These are phyloP conservation scores for Paradendryphiella salina DNA, from an alignment of 2,329 filamentous ascomycete species.

Conservation along the genomic window DNA sequence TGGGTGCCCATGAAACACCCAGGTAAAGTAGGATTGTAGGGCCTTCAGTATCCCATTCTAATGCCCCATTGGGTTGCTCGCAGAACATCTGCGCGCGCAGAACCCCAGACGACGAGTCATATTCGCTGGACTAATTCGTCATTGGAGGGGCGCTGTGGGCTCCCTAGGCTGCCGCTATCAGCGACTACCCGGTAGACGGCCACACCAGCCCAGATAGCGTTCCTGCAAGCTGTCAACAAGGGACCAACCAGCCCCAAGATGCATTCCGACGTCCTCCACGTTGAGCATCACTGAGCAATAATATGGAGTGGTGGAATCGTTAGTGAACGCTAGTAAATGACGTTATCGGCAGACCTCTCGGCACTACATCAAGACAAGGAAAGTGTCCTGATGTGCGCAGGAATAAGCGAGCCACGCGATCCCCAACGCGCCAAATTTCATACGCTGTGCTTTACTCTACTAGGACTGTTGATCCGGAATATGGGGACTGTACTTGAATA, in stretches of 20 bases:
- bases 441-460: constrained; percentile 22
- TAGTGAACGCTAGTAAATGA: constrained; percentile 20
- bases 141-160: background rate
- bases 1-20: background rate
- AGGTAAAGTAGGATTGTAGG: background rate
- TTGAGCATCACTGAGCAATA: constrained; percentile 23
- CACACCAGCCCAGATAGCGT: constrained; percentile 10
- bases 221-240: constrained; percentile 10
- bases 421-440: constrained; percentile 24
- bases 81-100: background rate
- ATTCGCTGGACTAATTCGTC: background rate
- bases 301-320: constrained; percentile 10
- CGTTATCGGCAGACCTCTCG: constrained; percentile 24
- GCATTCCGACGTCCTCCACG: constrained; percentile 6
- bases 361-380: constrained; percentile 15
- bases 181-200: constrained; percentile 2
- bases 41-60: background rate
- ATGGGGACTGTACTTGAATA: constrained; percentile 21
- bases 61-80: background rate
- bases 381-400: constrained; percentile 12
- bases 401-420: constrained; percentile 18
- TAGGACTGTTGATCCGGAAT: constrained; percentile 17
- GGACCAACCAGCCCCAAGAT: constrained; percentile 8
- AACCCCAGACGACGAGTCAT: constrained; percentile 5
- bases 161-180: constrained; percentile 1